Conservation (phyloP, 805 yeast species). For the Sugiyamaella floridensis region DNA sequence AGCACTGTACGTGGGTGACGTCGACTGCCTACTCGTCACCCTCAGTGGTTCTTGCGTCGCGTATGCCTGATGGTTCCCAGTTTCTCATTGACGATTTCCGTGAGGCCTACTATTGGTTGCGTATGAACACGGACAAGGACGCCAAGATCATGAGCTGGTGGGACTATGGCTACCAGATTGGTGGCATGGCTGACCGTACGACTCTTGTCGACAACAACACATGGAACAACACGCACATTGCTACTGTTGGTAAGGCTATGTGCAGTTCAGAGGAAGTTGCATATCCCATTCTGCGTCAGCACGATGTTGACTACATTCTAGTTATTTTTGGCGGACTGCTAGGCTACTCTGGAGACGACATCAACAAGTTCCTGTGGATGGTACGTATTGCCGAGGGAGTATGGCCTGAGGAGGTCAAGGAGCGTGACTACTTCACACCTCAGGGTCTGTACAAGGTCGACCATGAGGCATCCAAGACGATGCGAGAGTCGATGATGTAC, state of each 20-base stretch:
- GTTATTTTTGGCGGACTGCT: conserved; percentile 90
- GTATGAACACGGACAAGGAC: conserved; percentile 96
- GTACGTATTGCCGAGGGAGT: conserved; percentile 97
- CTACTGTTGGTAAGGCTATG: conserved; percentile 98
- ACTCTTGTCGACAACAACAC: conserved; percentile 98
- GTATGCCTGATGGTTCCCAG: conserved; percentile 76
- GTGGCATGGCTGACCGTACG: conserved; percentile 99
- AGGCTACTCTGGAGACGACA: conserved; percentile 93
- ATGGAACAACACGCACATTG: conserved; percentile 99
- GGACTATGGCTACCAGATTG: conserved; percentile 99
- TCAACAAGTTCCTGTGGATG: conserved; percentile 98
- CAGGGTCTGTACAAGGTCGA: conserved; percentile 88
- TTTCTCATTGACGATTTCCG: conserved; percentile 90
- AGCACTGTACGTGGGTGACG: conserved; percentile 97
- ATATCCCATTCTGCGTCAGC: conserved; percentile 78
- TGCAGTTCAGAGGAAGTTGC: conserved; percentile 81
- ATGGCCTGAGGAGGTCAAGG: conserved; percentile 98
- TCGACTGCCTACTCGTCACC: conserved; percentile 95
- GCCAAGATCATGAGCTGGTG: conserved; percentile 98
- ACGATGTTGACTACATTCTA: conserved; percentile 91
- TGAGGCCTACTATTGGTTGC: conserved; percentile 97
- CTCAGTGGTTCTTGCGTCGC: conserved; percentile 86
- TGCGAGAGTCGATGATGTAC: conserved; percentile 88
- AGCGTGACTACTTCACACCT: conserved; percentile 74
- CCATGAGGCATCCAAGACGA: conserved; percentile 68